Evolutionary conservation across 148 eudicot species (phyloP).

Genomic region (Cornus florida): DNA sequence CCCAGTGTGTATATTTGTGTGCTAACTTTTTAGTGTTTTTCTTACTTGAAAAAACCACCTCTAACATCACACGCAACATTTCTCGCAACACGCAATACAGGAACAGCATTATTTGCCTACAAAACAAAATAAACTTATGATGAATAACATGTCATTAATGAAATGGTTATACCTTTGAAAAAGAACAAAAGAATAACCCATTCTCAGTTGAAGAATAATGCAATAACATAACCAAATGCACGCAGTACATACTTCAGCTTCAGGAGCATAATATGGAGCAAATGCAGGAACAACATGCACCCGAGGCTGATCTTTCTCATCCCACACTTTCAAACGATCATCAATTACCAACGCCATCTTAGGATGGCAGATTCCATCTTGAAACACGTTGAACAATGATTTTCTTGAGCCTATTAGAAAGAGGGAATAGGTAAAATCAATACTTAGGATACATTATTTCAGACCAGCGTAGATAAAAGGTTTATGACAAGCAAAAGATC

Average conservation of each 20-base stretch:
- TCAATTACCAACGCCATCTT: conserved; percentile 98
- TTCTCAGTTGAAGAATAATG: neutral
- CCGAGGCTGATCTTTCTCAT: conserved; percentile 93
- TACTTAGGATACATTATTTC: neutral
- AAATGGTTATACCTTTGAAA: neutral
- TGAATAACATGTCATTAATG: conserved; percentile 7
- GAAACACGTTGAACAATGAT: conserved; percentile 90
- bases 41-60: conserved; percentile 99
- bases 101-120: conserved; percentile 82
- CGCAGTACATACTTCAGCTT: conserved; percentile 72
- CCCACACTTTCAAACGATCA: conserved; percentile 98
- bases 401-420: conserved; percentile 63
- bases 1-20: neutral
- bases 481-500: neutral
- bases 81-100: conserved; percentile 94
- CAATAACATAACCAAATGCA: conserved; percentile 3
- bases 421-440: conserved; percentile 5
- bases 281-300: conserved; percentile 99
- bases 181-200: neutral
- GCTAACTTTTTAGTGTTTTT: neutral
- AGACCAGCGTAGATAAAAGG: neutral
- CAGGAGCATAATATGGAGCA: conserved; percentile 99
- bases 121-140: conserved; percentile 9
- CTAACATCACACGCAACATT: conserved; percentile 98
- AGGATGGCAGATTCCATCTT: conserved; percentile 88